Evolutionary conservation across 225 moss, liverwort and hornwort genomes (phyloP).

Genomic region (Ulota crispa): DNA sequence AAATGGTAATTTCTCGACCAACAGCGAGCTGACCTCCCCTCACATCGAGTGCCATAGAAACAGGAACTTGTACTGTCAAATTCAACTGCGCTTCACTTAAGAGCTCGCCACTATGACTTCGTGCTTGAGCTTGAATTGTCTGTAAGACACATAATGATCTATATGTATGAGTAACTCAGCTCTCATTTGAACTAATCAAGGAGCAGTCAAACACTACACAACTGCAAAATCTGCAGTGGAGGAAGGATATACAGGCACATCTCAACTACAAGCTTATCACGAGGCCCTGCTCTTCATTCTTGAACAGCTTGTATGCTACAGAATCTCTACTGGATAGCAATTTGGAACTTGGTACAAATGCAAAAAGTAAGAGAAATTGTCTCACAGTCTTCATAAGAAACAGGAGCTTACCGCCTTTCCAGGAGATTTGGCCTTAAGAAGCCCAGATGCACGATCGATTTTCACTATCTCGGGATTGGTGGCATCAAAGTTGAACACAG

Average conservation of each 20-base stretch:
- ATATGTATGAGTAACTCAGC: constrained; percentile 1
- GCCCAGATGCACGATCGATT: constrained; percentile 64
- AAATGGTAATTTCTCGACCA: constrained; percentile 83
- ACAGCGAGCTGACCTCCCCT: constrained; percentile 90
- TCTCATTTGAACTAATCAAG: constrained; percentile 16
- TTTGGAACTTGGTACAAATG: constrained; percentile 4
- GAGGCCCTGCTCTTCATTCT: constrained; percentile 4
- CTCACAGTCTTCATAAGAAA: not conserved
- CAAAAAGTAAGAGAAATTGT: not conserved
- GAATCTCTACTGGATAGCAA: constrained; percentile 15
- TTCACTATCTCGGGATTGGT: constrained; percentile 56
- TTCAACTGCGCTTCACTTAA: constrained; percentile 70
- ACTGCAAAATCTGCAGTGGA: constrained; percentile 4
- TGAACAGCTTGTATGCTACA: constrained; percentile 16
- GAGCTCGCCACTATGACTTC: constrained; percentile 63
- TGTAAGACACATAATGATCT: constrained; percentile 28
- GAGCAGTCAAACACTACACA: constrained; percentile 2
- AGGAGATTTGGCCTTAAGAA: constrained; percentile 68
- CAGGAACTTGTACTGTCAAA: constrained; percentile 73
- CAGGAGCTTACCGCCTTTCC: constrained; percentile 57
- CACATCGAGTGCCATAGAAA: constrained; percentile 67
- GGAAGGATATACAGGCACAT: constrained; percentile 4
- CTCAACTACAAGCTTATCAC: constrained; percentile 5
- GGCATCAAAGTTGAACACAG: constrained; percentile 69
- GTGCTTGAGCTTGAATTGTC: constrained; percentile 74